phyloP scores from a whole-genome alignment of 805 yeast genomes.

The Metschnikowia sp. region DNA sequence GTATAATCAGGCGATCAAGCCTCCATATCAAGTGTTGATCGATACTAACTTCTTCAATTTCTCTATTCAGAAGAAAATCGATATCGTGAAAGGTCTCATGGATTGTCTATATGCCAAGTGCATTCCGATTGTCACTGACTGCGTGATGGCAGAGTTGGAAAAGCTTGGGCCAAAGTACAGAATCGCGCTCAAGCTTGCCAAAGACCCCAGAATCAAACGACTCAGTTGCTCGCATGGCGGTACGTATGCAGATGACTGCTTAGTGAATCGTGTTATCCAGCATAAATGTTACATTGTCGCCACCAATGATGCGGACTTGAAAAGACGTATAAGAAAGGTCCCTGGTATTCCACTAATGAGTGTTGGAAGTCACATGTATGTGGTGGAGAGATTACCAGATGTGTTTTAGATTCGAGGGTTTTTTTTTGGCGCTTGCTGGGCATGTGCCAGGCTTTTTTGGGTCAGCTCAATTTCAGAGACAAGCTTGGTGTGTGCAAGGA shows the following conservation, averaged over 20 bases:
- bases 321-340: slow-evolving; percentile 88
- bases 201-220: slow-evolving; percentile 87
- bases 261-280: slow-evolving; percentile 88
- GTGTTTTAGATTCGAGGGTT: slow-evolving; percentile 49
- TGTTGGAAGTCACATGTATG: slow-evolving; percentile 91
- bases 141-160: slow-evolving; percentile 97
- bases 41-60: slow-evolving; percentile 97
- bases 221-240: slow-evolving; percentile 91
- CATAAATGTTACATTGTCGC: slow-evolving; percentile 98
- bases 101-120: slow-evolving; percentile 92
- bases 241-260: slow-evolving; percentile 97
- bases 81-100: slow-evolving; percentile 95
- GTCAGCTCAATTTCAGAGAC: background rate
- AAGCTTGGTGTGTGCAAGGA: background rate
- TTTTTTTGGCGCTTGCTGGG: background rate
- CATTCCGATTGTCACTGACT: slow-evolving; percentile 92
- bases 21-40: slow-evolving; percentile 94
- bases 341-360: slow-evolving; percentile 98
- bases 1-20: slow-evolving; percentile 88
- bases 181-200: slow-evolving; percentile 87
- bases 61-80: slow-evolving; percentile 93
- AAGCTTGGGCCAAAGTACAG: slow-evolving; percentile 93
- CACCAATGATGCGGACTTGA: slow-evolving; percentile 95
- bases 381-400: slow-evolving; percentile 91
- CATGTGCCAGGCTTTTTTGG: background rate